phyloP scores from a whole-genome alignment of 257 asterid genomes.

The Plantago ovata region DNA sequence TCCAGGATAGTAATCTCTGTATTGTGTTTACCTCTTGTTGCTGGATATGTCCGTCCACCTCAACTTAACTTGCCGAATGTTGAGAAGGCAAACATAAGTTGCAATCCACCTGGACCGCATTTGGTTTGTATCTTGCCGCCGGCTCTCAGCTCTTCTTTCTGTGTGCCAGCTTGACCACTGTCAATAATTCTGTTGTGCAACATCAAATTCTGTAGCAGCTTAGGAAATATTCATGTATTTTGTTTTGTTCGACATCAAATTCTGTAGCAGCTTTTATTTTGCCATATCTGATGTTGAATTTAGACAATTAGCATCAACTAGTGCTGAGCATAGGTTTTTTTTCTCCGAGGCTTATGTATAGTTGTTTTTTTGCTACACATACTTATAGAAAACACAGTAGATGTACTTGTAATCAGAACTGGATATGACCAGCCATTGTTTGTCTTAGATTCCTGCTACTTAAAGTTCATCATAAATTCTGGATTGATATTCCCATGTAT shows the following conservation, averaged over 20 bases:
- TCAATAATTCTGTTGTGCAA: slow-evolving; percentile 16
- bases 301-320: slow-evolving; percentile 7
- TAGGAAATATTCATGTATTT: slow-evolving; percentile 10
- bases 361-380: slow-evolving; percentile 23
- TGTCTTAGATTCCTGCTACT: neutral
- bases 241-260: slow-evolving; percentile 16
- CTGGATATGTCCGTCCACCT: slow-evolving; percentile 95
- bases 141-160: slow-evolving; percentile 84
- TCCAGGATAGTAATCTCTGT: slow-evolving; percentile 71
- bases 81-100: slow-evolving; percentile 63
- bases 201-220: no score
- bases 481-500: no score
- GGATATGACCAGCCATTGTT: no score
- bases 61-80: slow-evolving; percentile 76
- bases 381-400: neutral
- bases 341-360: slow-evolving; percentile 29
- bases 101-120: slow-evolving; percentile 97
- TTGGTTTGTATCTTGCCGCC: slow-evolving; percentile 92
- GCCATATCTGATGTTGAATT: neutral
- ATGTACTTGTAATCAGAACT: neutral
- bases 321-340: slow-evolving; percentile 24
- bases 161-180: slow-evolving; percentile 57
- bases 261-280: slow-evolving; percentile 22
- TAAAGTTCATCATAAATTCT: no score
- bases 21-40: slow-evolving; percentile 82